Conservation (phyloP, 176 grass and related monocot genomes). For the Pharus latifolius region DNA sequence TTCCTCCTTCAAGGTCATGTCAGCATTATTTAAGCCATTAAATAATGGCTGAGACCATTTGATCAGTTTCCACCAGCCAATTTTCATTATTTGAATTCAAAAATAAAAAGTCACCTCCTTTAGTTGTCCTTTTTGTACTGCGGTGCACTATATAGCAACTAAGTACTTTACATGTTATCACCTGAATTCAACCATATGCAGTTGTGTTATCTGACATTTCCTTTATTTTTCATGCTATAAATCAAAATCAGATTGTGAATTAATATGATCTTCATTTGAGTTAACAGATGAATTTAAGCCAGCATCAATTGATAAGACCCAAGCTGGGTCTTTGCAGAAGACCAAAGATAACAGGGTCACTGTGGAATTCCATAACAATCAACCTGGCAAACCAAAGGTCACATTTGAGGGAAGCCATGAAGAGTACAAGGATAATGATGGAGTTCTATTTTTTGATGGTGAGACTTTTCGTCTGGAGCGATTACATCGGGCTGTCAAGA, state of each 20-base stretch:
- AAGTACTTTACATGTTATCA: no score
- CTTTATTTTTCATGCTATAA: slow-evolving; percentile 5
- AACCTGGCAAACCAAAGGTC: slow-evolving; percentile 76
- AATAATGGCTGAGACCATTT: no score
- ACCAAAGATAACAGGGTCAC: slow-evolving; percentile 88
- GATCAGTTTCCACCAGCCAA: no score
- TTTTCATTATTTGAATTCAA: no score
- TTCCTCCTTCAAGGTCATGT: no score
- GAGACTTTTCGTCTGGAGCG: slow-evolving; percentile 73
- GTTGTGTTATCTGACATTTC: not conserved
- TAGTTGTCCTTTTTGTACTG: no score
- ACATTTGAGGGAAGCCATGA: slow-evolving; percentile 92
- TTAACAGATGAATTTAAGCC: slow-evolving; percentile 96
- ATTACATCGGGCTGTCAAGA: slow-evolving; percentile 83
- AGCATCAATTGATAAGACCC: slow-evolving; percentile 94
- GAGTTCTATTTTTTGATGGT: slow-evolving; percentile 88
- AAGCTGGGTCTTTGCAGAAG: slow-evolving; percentile 76
- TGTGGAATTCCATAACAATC: slow-evolving; percentile 97
- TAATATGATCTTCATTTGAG: slow-evolving; percentile 1
- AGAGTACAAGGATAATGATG: slow-evolving; percentile 92
- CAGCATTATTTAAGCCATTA: no score
- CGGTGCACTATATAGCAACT: no score
- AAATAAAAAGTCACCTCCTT: no score
- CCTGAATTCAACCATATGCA: no score
- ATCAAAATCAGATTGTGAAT: not conserved